These are phyloP conservation scores for Cydonia oblonga DNA, from an alignment of 331 rosid genomes.

Conservation along the genomic window DNA sequence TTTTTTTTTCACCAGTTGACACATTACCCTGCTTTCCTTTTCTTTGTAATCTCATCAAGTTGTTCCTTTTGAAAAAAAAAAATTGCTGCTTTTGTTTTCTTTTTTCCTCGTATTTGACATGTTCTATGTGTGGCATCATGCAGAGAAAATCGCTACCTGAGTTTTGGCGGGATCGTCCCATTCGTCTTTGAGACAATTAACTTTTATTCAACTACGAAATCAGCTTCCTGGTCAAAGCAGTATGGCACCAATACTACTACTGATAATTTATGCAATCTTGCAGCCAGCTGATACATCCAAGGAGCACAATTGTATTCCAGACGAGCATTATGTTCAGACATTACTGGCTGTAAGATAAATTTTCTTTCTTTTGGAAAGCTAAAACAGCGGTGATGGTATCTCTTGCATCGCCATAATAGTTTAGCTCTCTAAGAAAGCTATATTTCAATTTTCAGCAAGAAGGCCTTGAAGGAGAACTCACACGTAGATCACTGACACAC, in stretches of 20 bases:
- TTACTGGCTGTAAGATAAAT: constrained; percentile 66
- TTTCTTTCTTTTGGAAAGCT: not conserved
- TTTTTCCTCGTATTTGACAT: constrained; percentile 3
- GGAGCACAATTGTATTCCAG: constrained; percentile 94
- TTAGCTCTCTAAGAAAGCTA: constrained; percentile 5
- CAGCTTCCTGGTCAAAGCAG: not conserved
- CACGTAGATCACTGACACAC: constrained; percentile 77
- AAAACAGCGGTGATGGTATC: not conserved
- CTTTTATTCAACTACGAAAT: not conserved
- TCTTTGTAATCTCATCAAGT: not conserved
- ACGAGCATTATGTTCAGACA: constrained; percentile 94
- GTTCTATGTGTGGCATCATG: constrained; percentile 23
- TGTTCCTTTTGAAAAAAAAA: not conserved
- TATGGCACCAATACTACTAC: not conserved
- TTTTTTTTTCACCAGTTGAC: not conserved
- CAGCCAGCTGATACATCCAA: constrained; percentile 81
- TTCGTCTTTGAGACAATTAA: not conserved
- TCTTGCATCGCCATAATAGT: not conserved
- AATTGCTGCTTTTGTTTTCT: not conserved
- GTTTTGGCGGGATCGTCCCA: constrained; percentile 86
- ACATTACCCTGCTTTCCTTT: not conserved
- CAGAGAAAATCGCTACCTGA: constrained; percentile 93
- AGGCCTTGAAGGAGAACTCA: constrained; percentile 69
- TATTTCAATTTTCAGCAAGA: constrained; percentile 48
- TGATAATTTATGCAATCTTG: not conserved